Conservation (phyloP, 176 grass and related monocot genomes). For the Thalia dealbata region DNA sequence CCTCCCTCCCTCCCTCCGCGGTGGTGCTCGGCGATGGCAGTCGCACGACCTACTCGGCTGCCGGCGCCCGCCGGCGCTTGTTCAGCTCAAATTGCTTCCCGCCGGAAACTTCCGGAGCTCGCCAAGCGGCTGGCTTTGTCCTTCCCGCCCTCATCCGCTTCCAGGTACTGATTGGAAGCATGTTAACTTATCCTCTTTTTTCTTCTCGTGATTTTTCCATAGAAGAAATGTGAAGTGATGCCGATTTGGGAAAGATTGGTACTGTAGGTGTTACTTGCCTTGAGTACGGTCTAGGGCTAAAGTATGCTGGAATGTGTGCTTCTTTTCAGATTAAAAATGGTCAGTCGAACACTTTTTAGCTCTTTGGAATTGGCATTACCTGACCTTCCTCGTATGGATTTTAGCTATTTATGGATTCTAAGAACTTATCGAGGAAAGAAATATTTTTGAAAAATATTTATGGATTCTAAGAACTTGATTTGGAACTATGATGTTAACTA, state of each 20-base stretch:
- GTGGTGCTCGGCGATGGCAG: neutral
- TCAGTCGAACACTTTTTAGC: too few relatives aligned
- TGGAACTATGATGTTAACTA: too few relatives aligned
- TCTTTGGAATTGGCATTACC: too few relatives aligned
- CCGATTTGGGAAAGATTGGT: neutral
- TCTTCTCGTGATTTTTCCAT: neutral
- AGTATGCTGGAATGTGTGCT: too few relatives aligned
- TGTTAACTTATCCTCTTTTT: neutral
- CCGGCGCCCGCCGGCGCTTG: neutral
- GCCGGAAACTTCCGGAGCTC: neutral
- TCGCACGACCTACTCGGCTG: neutral
- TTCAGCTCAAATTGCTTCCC: neutral
- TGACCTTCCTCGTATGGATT: too few relatives aligned
- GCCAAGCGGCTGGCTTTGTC: neutral
- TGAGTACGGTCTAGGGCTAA: too few relatives aligned
- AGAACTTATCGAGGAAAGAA: too few relatives aligned
- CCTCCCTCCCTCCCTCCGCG: neutral
- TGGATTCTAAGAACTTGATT: too few relatives aligned
- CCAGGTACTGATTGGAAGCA: neutral
- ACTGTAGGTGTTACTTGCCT: neutral
- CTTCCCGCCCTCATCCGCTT: neutral
- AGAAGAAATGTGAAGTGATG: neutral
- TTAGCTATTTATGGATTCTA: too few relatives aligned
- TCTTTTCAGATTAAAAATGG: too few relatives aligned
- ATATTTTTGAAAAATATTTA: too few relatives aligned